A percentile compares a stretch with the other conserved stretches of the same genome.
phyloP scores from a whole-genome alignment of 768 basidiomycete genomes.

The Lentinula raphanica region DNA sequence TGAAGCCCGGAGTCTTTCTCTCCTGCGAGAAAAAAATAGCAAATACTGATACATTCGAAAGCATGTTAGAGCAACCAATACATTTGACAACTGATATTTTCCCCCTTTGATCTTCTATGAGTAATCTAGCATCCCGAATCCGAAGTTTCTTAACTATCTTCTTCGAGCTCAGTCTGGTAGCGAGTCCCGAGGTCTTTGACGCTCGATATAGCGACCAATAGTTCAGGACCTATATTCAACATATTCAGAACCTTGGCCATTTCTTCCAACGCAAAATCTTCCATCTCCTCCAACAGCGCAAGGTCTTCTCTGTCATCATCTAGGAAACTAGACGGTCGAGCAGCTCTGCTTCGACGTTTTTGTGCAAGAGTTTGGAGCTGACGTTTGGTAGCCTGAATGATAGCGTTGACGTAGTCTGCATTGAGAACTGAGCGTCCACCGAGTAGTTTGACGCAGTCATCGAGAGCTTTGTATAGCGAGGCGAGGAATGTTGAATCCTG shows the following conservation, averaged over 20 bases:
- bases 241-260: constrained; percentile 58
- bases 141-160: constrained; percentile 6
- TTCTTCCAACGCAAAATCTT: constrained; percentile 77
- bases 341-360: constrained; percentile 50
- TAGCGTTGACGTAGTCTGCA: constrained; percentile 43
- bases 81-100: background rate
- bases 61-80: background rate
- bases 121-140: background rate
- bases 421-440: constrained; percentile 51
- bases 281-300: constrained; percentile 73
- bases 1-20: too few relatives aligned
- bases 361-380: constrained; percentile 70
- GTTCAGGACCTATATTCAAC: constrained; percentile 52
- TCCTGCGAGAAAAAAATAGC: too few relatives aligned
- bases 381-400: constrained; percentile 66
- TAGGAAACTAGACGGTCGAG: constrained; percentile 27
- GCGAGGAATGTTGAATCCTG: constrained; percentile 72
- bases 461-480: constrained; percentile 68
- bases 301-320: constrained; percentile 61
- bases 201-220: constrained; percentile 66
- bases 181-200: constrained; percentile 64
- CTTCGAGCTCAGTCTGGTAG: constrained; percentile 37
- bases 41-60: too few relatives aligned
- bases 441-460: constrained; percentile 54
- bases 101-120: too few relatives aligned